These are phyloP conservation scores for Ballota nigra DNA, from an alignment of 257 asterid genomes.

Conservation along the genomic window DNA sequence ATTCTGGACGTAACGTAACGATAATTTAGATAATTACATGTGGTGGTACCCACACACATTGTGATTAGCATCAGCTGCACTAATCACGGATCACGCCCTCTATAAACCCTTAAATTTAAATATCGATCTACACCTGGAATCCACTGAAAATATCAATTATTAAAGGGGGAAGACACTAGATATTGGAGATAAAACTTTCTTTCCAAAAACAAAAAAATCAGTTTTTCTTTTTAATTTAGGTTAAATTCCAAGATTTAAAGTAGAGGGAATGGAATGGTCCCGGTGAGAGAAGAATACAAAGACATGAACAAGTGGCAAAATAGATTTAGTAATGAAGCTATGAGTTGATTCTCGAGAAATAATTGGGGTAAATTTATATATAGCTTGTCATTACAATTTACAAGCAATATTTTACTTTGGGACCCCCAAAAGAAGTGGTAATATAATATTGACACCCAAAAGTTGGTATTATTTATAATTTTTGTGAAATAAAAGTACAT, in stretches of 20 bases:
- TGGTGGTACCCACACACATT: background rate
- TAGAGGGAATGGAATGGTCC: conserved; percentile 32
- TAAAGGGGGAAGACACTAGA: background rate
- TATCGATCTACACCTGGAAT: background rate
- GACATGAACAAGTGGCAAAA: conserved; percentile 20
- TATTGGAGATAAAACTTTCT: background rate
- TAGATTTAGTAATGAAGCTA: background rate
- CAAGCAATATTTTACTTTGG: conserved; percentile 8
- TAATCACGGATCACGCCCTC: background rate
- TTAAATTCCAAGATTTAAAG: conserved; percentile 11
- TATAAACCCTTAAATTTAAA: background rate
- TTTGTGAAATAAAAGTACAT: conserved; percentile 5
- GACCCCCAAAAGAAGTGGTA: conserved; percentile 7
- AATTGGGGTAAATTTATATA: conserved; percentile 4
- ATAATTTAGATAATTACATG: background rate
- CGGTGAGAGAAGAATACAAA: conserved; percentile 37
- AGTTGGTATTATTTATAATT: background rate
- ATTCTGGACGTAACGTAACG: background rate
- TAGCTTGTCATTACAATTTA: background rate
- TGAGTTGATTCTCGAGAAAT: conserved; percentile 32
- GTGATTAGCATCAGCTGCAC: conserved; percentile 7
- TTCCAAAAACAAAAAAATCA: background rate
- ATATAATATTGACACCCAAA: conserved; percentile 25
- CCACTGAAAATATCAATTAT: conserved; percentile 9
- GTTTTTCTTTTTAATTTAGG: background rate